Base-by-base conservation (phyloP, 805 yeast genomes). In the Ogataea trehalophila region DNA sequence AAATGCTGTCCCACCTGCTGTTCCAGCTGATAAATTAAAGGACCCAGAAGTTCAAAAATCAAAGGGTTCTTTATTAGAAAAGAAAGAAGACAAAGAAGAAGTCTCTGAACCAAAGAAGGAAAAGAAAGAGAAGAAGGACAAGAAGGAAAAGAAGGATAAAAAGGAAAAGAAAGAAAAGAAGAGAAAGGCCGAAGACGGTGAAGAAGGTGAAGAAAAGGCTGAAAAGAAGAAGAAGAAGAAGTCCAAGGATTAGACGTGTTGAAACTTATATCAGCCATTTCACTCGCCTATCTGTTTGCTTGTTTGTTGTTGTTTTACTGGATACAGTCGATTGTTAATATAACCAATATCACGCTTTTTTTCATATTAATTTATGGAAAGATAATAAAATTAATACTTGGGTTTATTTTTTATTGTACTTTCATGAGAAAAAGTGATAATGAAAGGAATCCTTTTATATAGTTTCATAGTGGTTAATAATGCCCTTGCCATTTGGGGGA, bases 61-160 rank as follows among this genome's bases (percentile, higher is more conserved):
- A 47, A 74, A 77, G 68, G 73, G 78, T 62, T 72, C 82, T 23
- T 39, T 64, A 14, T 68, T 74, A 53, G 66, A 52, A 61, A 51
- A 64, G 61, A 61, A 61, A 41, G 70, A 64, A 43, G 63, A 63
- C 57, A 42, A 48, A 22, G 52, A 52, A 38, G 49, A 46, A 26
- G 22, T 34, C 6, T 39, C 41, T 22, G 53, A 75, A 62, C 73
- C 75, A 45, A 72, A 73, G 67, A 69, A 70, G 66, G 73, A 75
- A 52, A 72, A 74, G 70, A 70, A 70, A 65, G 76, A 76, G 46
- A 74, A 77, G 71, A 71, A 76, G 63, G 76, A 77, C 42, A 75
- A 77, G 73, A 76, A 76, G 49, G 69, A 74, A 51, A 77, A 82
- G 63, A 79, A 83, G 76, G 79, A 80, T 62, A 78, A 80, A 66